A percentile compares a stretch with the other conserved stretches of the same genome.
phyloP scores from a whole-genome alignment of 208 protist genomes.

The Giardia duodenalis region DNA sequence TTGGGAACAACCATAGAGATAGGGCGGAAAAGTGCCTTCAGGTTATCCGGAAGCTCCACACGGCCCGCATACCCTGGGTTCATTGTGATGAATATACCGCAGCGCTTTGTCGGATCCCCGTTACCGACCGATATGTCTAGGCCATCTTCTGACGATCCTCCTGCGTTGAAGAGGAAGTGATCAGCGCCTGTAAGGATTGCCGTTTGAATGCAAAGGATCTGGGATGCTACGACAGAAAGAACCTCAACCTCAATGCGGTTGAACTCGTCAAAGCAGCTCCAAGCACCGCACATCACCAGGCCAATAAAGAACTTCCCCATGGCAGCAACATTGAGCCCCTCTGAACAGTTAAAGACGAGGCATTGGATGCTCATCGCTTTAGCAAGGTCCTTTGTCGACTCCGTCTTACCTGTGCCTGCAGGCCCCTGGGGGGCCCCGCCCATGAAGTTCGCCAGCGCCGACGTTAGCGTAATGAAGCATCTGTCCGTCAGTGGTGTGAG shows the following conservation, averaged over 20 bases:
- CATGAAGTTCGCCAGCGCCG: slow-evolving; percentile 72
- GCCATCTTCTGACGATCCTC: slow-evolving; percentile 31
- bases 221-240: slow-evolving; percentile 57
- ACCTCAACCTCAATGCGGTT: slow-evolving; percentile 55
- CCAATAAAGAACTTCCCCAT: slow-evolving; percentile 92
- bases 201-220: slow-evolving; percentile 48
- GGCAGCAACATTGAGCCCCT: slow-evolving; percentile 90
- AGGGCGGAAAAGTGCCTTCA: slow-evolving; percentile 91
- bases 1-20: slow-evolving; percentile 78
- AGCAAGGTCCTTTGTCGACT: slow-evolving; percentile 91
- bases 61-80: slow-evolving; percentile 56
- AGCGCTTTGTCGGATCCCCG: slow-evolving; percentile 33
- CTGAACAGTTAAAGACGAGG: slow-evolving; percentile 92
- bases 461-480: slow-evolving; percentile 90
- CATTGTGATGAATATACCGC: slow-evolving; percentile 59
- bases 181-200: slow-evolving; percentile 18
- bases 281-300: slow-evolving; percentile 75
- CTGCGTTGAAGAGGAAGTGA: not conserved
- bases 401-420: slow-evolving; percentile 86
- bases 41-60: slow-evolving; percentile 80
- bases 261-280: slow-evolving; percentile 90
- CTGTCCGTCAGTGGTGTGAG: slow-evolving; percentile 87
- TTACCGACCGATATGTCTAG: slow-evolving; percentile 44
- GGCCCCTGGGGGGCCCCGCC: slow-evolving; percentile 75
- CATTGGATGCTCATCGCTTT: slow-evolving; percentile 83